Evolutionary conservation across 169 alveolate species (phyloP), one percentile per base, ranked within the genome.

Genomic region (Perkinsus marinus): DNA sequence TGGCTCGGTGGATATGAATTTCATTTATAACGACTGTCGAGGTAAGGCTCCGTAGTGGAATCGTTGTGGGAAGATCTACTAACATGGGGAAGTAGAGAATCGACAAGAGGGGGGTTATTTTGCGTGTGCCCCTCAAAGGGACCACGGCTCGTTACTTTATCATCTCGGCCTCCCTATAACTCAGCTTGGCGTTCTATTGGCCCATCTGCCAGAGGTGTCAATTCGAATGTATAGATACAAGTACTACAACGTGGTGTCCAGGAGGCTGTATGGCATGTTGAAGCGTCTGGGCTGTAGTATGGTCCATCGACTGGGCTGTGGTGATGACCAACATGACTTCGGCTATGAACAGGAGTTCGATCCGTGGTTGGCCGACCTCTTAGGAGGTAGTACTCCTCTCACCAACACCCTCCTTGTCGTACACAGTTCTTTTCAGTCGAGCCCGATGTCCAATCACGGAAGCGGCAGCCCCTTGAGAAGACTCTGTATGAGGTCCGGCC

Each of bases 251-350:
- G 79, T 57, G 34, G 79, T 57, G 7, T 57, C 79, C 26, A 2
- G 79, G 22, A 13, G 79, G 34, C 34, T 57, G 79, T 57, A 57
- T 16, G 79, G 79, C 34, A 57, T 57, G 79, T 16, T 57, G 79
- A 57, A 57, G 79, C 79, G 22, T 26, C 26, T 57, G 3, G 79
- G 79, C 34, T 57, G 79, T 57, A 57, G 34, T 57, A 57, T 57
- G 79, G 3, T 57, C 0, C 37, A 57, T 19, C 26, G 94, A 3
- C 34, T 92, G 7, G 96, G 97, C 0, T 93, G 96, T 36, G 98
- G 98, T 0, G 98, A 96, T 91, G 96, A 95, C 68, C 91, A 94
- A 91, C 98, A 96, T 90, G 97, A 95, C 93, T 95, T 95, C 43
- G 97, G 96, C 0, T 95, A 94, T 91, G 97, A 96, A 69, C 95